Conservation (phyloP, 148 eudicot species). For the Diospyros kaki region DNA sequence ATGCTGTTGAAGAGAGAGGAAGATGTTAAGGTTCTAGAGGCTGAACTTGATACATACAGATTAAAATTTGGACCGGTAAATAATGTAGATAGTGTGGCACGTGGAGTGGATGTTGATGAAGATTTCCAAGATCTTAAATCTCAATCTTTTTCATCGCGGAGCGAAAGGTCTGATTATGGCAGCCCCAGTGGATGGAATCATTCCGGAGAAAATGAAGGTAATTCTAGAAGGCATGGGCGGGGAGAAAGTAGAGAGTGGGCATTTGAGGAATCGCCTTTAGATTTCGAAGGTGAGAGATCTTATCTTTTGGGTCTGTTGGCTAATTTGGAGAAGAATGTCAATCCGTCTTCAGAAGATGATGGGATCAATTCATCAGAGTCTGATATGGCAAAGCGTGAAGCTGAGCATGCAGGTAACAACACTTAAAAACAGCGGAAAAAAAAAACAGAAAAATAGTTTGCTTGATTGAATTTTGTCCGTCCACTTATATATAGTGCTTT, state of each 20-base stretch:
- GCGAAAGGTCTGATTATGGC: slow-evolving; percentile 50
- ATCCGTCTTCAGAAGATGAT: slow-evolving; percentile 16
- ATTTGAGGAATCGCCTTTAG: slow-evolving; percentile 26
- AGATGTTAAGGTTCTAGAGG: slow-evolving; percentile 58
- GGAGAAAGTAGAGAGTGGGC: slow-evolving; percentile 11
- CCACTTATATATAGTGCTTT: neutral
- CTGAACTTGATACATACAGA: slow-evolving; percentile 61
- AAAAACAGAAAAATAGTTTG: too few relatives aligned
- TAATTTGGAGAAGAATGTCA: slow-evolving; percentile 37
- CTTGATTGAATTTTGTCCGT: too few relatives aligned
- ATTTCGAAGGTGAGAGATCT: slow-evolving; percentile 49
- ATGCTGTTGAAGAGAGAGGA: slow-evolving; percentile 57
- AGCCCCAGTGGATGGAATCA: slow-evolving; percentile 40
- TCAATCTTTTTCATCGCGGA: slow-evolving; percentile 46
- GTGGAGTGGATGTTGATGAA: slow-evolving; percentile 37
- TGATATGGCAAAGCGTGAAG: slow-evolving; percentile 13
- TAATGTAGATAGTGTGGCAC: slow-evolving; percentile 25
- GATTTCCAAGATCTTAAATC: slow-evolving; percentile 53
- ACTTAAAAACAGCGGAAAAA: too few relatives aligned
- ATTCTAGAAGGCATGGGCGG: neutral
- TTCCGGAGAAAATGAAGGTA: slow-evolving; percentile 19
- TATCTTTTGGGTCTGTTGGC: slow-evolving; percentile 44
- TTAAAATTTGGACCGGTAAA: slow-evolving; percentile 50
- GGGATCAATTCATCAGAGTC: neutral
- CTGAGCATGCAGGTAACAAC: slow-evolving; percentile 26